phyloP scores from a whole-genome alignment of 257 asterid species.

The Penstemon newberryi region DNA sequence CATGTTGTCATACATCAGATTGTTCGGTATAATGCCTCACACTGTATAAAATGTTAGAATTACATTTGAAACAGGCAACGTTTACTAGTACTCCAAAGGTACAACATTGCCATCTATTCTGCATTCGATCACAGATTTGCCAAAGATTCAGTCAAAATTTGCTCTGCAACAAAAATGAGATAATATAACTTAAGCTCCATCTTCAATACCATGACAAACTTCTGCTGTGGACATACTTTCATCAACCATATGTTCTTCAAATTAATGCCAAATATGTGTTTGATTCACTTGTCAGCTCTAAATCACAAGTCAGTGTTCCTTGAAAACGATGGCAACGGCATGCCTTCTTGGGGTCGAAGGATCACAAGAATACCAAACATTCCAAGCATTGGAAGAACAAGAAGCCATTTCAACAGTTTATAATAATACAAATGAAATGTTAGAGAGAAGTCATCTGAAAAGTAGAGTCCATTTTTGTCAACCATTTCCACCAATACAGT shows the following conservation, averaged over 20 bases:
- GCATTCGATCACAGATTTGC: slow-evolving; percentile 16
- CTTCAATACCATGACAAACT: neutral
- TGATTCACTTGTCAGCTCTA: slow-evolving; percentile 20
- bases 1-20: neutral
- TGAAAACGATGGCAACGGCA: slow-evolving; percentile 96
- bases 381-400: slow-evolving; percentile 96
- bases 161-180: slow-evolving; percentile 27
- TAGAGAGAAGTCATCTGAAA: slow-evolving; percentile 86
- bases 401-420: slow-evolving; percentile 90
- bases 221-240: slow-evolving; percentile 10
- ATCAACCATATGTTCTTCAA: slow-evolving; percentile 19
- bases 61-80: neutral
- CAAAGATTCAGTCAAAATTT: neutral
- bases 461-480: slow-evolving; percentile 84
- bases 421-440: slow-evolving; percentile 91
- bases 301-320: slow-evolving; percentile 81
- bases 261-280: slow-evolving; percentile 17
- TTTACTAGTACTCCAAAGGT: neutral
- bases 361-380: slow-evolving; percentile 89
- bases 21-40: neutral
- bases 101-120: slow-evolving; percentile 23
- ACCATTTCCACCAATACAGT: slow-evolving; percentile 95
- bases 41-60: neutral
- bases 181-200: slow-evolving; percentile 32
- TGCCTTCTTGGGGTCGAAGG: slow-evolving; percentile 86